A percentile compares a stretch with the other conserved stretches of the same genome.
These are phyloP conservation scores for Dioszegia crocea DNA, from an alignment of 768 basidiomycete genomes.

Conservation along the genomic window DNA sequence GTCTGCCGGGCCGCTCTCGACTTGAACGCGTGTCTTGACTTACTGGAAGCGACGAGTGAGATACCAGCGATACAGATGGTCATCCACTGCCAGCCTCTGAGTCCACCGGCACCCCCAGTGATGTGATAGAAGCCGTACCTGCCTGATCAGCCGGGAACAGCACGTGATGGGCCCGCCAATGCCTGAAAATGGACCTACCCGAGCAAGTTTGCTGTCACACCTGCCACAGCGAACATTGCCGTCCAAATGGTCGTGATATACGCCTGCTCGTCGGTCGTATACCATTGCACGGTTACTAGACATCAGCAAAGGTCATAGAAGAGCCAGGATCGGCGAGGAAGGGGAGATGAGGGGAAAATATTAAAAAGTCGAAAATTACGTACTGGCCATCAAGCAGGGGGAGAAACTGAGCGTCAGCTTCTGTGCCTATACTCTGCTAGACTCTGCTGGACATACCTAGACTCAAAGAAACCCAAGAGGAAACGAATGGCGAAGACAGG, in stretches of 20 bases:
- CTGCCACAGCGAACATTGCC: constrained; percentile 14
- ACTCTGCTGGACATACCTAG: constrained; percentile 19
- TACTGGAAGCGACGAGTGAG: constrained; percentile 9
- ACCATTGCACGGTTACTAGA: constrained; percentile 27
- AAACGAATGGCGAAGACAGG: constrained; percentile 24
- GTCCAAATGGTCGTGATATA: constrained; percentile 24
- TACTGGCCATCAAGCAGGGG: background rate
- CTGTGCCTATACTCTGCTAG: background rate
- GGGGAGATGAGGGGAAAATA: too few relatives aligned
- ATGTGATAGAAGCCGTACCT: constrained; percentile 28
- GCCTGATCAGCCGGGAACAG: too few relatives aligned
- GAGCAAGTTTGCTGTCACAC: constrained; percentile 5
- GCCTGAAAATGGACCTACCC: constrained; percentile 4
- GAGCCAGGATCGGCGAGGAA: too few relatives aligned
- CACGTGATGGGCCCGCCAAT: too few relatives aligned
- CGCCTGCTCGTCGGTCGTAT: constrained; percentile 16
- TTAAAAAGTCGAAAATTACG: too few relatives aligned
- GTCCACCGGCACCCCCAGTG: background rate
- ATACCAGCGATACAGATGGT: constrained; percentile 19
- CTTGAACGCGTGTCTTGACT: too few relatives aligned
- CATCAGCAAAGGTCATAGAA: background rate
- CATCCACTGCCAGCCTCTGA: constrained; percentile 25
- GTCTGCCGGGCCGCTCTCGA: too few relatives aligned
- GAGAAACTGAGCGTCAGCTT: background rate
- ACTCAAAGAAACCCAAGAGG: constrained; percentile 30